phyloP scores from a whole-genome alignment of 2,329 filamentous ascomycete species.

The Ophiostoma perfectum region DNA sequence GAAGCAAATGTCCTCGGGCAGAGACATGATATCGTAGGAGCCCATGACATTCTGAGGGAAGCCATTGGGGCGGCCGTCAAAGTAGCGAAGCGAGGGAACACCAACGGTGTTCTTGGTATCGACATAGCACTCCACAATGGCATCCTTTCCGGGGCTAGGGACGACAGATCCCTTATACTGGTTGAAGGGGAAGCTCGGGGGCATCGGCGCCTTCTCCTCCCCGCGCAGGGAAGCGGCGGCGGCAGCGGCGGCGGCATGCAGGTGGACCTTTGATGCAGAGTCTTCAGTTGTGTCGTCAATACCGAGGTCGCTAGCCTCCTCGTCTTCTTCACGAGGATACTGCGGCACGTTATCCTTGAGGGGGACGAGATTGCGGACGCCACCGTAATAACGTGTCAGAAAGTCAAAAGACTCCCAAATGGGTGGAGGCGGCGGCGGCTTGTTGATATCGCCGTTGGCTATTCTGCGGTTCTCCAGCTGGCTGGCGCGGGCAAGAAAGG shows the following conservation, averaged over 20 bases:
- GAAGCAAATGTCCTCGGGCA: slow-evolving; percentile 85
- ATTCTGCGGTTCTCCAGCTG: slow-evolving; percentile 61
- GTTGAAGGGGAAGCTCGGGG: slow-evolving; percentile 23
- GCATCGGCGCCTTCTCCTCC: slow-evolving; percentile 25
- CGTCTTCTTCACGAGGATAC: slow-evolving; percentile 65
- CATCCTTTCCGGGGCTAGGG: slow-evolving; percentile 36
- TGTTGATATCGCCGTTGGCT: slow-evolving; percentile 51
- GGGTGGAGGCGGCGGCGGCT: slow-evolving; percentile 58
- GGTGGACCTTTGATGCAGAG: slow-evolving; percentile 28
- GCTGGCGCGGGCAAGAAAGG: slow-evolving; percentile 68
- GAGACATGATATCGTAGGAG: slow-evolving; percentile 73
- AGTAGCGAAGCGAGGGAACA: slow-evolving; percentile 67
- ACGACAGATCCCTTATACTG: slow-evolving; percentile 20
- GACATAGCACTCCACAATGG: slow-evolving; percentile 70
- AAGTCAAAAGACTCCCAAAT: slow-evolving; percentile 83
- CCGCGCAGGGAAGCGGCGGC: slow-evolving; percentile 24
- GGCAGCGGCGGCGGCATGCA: slow-evolving; percentile 24
- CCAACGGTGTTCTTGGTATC: slow-evolving; percentile 60
- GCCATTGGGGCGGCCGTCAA: slow-evolving; percentile 71
- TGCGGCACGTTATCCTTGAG: slow-evolving; percentile 66
- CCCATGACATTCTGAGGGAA: slow-evolving; percentile 82
- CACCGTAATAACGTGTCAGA: slow-evolving; percentile 83
- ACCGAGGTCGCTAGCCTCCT: slow-evolving; percentile 41
- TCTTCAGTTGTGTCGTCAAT: slow-evolving; percentile 13
- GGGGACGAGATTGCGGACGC: slow-evolving; percentile 65